Evolutionary conservation across 805 yeast species (phyloP).

Genomic region (Schizosaccharomyces osmophilus): DNA sequence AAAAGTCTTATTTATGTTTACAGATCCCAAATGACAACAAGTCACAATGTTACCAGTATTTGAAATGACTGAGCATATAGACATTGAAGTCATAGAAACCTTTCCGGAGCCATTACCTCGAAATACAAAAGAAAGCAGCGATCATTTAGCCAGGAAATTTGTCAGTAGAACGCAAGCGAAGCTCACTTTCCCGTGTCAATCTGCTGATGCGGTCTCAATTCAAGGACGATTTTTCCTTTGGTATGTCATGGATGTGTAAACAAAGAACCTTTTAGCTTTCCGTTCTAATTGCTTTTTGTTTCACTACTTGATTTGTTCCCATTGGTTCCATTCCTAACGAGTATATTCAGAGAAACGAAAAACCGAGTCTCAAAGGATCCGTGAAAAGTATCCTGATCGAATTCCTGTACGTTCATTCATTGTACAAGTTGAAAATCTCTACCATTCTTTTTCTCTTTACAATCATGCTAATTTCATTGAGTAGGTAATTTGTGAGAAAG

Average conservation of each 20-base stretch:
- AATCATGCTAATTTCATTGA: neutral
- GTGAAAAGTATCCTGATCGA: conserved; percentile 69
- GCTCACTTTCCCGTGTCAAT: neutral
- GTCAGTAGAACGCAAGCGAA: neutral
- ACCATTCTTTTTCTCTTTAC: neutral
- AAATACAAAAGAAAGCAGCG: too few relatives aligned
- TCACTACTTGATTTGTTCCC: neutral
- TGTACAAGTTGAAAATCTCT: neutral
- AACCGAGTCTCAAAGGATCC: conserved; percentile 80
- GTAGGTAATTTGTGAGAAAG: conserved; percentile 69
- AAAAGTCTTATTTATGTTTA: too few relatives aligned
- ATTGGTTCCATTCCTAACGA: neutral
- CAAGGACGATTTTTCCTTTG: conserved; percentile 87
- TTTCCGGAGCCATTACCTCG: too few relatives aligned
- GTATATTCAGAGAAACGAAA: conserved; percentile 50
- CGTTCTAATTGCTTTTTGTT: neutral
- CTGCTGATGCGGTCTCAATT: conserved; percentile 61
- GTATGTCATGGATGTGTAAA: conserved; percentile 15
- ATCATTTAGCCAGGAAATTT: too few relatives aligned
- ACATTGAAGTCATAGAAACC: too few relatives aligned
- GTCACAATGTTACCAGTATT: too few relatives aligned
- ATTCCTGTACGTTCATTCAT: conserved; percentile 34
- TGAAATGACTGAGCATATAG: too few relatives aligned
- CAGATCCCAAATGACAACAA: too few relatives aligned
- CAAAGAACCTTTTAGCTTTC: neutral